phyloP scores from a whole-genome alignment of 108 stramenopile species.

The Stephanodiscus minutulus region DNA sequence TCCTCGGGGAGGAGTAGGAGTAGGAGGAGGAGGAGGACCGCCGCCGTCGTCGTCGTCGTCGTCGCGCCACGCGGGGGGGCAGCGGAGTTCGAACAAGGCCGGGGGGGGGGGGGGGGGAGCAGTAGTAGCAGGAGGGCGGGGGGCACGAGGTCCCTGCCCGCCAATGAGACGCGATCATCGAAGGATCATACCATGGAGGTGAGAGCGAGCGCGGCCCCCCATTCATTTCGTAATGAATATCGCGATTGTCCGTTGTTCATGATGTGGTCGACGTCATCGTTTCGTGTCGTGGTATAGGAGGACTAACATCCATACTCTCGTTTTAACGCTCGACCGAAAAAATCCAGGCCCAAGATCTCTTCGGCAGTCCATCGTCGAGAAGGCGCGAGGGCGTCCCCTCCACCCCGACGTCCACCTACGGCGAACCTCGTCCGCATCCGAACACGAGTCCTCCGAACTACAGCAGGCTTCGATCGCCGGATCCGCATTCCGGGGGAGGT shows the following conservation, averaged over 20 bases:
- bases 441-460: conserved; percentile 2
- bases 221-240: background rate
- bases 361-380: conserved; percentile 21
- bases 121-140: background rate
- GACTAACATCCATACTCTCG: background rate
- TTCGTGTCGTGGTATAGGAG: too few species aligned
- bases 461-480: conserved; percentile 16
- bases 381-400: conserved; percentile 25
- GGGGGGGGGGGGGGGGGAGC: background rate
- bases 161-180: conserved; percentile 10
- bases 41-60: background rate
- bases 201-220: background rate
- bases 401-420: conserved; percentile 33
- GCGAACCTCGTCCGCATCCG: conserved; percentile 25
- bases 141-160: conserved; percentile 19
- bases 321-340: background rate
- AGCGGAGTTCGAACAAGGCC: background rate
- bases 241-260: too few species aligned
- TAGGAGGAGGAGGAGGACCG: too few species aligned
- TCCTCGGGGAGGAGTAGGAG: conserved; percentile 4
- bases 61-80: background rate
- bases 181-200: conserved; percentile 35
- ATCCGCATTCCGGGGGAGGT: conserved; percentile 7
- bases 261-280: too few species aligned
- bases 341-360: conserved; percentile 28